Conservation (phyloP, 768 basidiomycete species). For the Trametes maxima region DNA sequence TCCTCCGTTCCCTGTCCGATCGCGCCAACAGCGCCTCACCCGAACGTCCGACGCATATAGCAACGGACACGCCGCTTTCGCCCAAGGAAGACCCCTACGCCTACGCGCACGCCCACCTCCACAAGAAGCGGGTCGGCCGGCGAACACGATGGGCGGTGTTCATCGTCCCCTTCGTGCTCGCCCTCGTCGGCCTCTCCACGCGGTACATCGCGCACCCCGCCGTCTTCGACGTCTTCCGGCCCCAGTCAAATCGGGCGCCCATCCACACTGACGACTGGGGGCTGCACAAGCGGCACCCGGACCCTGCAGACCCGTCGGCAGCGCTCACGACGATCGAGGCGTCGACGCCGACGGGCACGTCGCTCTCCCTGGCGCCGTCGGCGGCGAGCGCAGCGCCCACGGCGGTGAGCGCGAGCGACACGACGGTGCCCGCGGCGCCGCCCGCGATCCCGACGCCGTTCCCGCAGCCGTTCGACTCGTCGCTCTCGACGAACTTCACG, state of each 20-base stretch:
- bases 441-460: slow-evolving; percentile 73
- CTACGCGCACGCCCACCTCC: neutral
- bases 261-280: slow-evolving; percentile 39
- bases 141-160: slow-evolving; percentile 54
- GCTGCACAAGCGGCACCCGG: slow-evolving; percentile 45
- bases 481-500: slow-evolving; percentile 66
- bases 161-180: slow-evolving; percentile 55
- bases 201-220: slow-evolving; percentile 53
- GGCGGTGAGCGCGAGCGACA: slow-evolving; percentile 36
- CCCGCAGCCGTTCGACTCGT: slow-evolving; percentile 72
- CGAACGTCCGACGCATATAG: neutral
- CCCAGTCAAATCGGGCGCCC: slow-evolving; percentile 12
- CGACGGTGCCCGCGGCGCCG: slow-evolving; percentile 45
- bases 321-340: slow-evolving; percentile 5
- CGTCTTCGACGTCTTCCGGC: slow-evolving; percentile 45
- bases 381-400: slow-evolving; percentile 13
- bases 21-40: slow-evolving; percentile 12
- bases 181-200: slow-evolving; percentile 55
- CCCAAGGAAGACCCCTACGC: slow-evolving; percentile 16
- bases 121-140: slow-evolving; percentile 49
- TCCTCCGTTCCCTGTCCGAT: slow-evolving; percentile 7
- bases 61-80: slow-evolving; percentile 5
- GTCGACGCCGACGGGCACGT: slow-evolving; percentile 3
- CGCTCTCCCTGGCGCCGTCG: slow-evolving; percentile 14
- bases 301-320: slow-evolving; percentile 18